Evolutionary conservation across 306 rosid genomes (phyloP).

Genomic region (Sicyos baderoa): DNA sequence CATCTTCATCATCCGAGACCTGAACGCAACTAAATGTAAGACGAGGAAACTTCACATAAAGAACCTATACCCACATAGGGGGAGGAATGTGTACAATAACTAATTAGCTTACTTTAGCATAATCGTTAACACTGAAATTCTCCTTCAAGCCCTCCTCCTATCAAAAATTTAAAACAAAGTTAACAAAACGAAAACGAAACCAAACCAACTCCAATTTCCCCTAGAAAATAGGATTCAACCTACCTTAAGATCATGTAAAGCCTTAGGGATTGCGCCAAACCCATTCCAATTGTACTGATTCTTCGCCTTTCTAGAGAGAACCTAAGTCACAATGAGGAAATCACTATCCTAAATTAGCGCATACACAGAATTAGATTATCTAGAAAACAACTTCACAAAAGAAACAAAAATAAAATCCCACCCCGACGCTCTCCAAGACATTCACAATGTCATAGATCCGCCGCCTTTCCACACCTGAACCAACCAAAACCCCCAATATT

Average conservation of each 20-base stretch:
- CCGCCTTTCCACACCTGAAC: slow-evolving; percentile 75
- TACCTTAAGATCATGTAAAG: slow-evolving; percentile 69
- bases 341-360: neutral
- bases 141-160: slow-evolving; percentile 39
- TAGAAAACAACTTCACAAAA: neutral
- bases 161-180: slow-evolving; percentile 9
- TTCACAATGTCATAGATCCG: slow-evolving; percentile 94
- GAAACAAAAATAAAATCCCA: slow-evolving; percentile 1
- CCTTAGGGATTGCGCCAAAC: slow-evolving; percentile 61
- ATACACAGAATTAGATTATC: neutral
- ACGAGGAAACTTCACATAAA: neutral
- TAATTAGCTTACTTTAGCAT: slow-evolving; percentile 28
- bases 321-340: slow-evolving; percentile 28
- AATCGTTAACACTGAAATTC: slow-evolving; percentile 22
- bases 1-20: slow-evolving; percentile 33
- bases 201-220: neutral
- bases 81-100: neutral
- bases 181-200: neutral
- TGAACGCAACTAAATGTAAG: slow-evolving; percentile 24
- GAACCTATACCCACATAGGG: neutral
- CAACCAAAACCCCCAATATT: neutral
- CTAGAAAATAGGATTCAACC: neutral
- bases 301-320: slow-evolving; percentile 77
- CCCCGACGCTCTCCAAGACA: slow-evolving; percentile 86
- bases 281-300: slow-evolving; percentile 94